Base-by-base conservation (phyloP, 345 rosid species). In the Nasturtium officinale region DNA sequence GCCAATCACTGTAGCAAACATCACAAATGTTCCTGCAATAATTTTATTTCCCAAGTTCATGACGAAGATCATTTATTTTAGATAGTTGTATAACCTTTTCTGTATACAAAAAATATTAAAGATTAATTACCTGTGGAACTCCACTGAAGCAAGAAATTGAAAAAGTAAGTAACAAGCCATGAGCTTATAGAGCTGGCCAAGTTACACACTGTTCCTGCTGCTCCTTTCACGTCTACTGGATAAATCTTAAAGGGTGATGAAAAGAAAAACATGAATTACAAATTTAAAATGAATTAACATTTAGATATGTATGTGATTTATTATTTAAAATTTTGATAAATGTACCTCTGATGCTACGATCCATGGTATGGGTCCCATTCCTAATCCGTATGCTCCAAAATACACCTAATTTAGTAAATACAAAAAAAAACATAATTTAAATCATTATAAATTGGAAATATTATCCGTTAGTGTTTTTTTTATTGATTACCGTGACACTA, bases 151-250 rank as follows among this genome's bases (percentile, higher is more conserved):
- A 83, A 4, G 66, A 70, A 80, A 52, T 46, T 78, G 69, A 86
- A 85, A 7, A 74, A 67, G 63, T 73, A 86, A 53, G 87, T 50
- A 56, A 86, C 83, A 12, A 80, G 55, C 89, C 83, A 82, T 15
- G 90, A 83, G 30, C 82, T 76, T 43, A 74, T 29, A 81, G 89
- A 82, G 67, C 60, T 81, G 16, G 71, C 71, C 35, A 86, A 38
- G 52, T 72, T 80, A 67, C 80, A 82, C 7, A 85, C 29, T 60
- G 90, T 89, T 42, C 90, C 90, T 1, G 87, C 90, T 16, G 84
- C 69, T 5, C 87, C 86, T 43, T 87, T 87, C 62, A 85, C 84
- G 32, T 83, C 82, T 80, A 83, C 80, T 0, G 85, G 85, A 30
- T 77, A 85, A 35, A 85, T 78, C 86, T 85, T 73, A 8, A 65